Conservation (phyloP, 495 filamentous ascomycete species). For the Talaromyces trachyspermus region DNA sequence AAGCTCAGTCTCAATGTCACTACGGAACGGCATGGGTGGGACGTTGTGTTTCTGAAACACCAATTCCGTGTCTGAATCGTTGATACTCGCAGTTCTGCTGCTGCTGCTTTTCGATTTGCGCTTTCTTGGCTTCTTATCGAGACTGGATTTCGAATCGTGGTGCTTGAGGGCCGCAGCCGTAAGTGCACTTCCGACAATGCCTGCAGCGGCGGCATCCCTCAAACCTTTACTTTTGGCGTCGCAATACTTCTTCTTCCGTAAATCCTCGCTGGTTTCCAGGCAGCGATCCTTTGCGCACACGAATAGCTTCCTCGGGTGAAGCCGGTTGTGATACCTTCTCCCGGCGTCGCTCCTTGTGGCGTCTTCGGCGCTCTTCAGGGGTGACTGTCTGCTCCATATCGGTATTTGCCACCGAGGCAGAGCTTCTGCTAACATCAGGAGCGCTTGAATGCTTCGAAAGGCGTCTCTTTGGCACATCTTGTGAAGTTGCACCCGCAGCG, state of each 20-base stretch:
- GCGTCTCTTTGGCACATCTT: slow-evolving; percentile 50
- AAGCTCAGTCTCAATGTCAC: slow-evolving; percentile 76
- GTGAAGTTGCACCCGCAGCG: slow-evolving; percentile 53
- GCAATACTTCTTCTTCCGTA: slow-evolving; percentile 46
- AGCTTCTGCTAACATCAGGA: slow-evolving; percentile 57
- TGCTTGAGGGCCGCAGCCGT: slow-evolving; percentile 58
- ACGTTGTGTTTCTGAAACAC: slow-evolving; percentile 54
- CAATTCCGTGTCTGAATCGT: slow-evolving; percentile 53
- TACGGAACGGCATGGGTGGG: slow-evolving; percentile 80
- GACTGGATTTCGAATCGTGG: slow-evolving; percentile 55
- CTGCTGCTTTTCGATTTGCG: slow-evolving; percentile 45
- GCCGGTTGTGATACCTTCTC: slow-evolving; percentile 22
- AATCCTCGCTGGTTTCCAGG: slow-evolving; percentile 22
- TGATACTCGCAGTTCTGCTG: slow-evolving; percentile 49
- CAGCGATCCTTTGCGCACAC: slow-evolving; percentile 41
- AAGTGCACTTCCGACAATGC: slow-evolving; percentile 46
- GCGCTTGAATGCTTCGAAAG: slow-evolving; percentile 64
- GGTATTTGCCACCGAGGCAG: neutral
- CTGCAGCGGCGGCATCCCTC: slow-evolving; percentile 50
- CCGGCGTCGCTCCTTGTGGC: slow-evolving; percentile 38
- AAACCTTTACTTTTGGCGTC: slow-evolving; percentile 55
- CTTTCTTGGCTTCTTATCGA: slow-evolving; percentile 44
- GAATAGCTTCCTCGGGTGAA: slow-evolving; percentile 34
- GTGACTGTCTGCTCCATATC: slow-evolving; percentile 38
- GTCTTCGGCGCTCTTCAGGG: slow-evolving; percentile 34